A percentile compares a stretch with the other conserved stretches of the same genome.
phyloP scores from a whole-genome alignment of 1,139 yeast species.

The Saccharomyces hybrid region DNA sequence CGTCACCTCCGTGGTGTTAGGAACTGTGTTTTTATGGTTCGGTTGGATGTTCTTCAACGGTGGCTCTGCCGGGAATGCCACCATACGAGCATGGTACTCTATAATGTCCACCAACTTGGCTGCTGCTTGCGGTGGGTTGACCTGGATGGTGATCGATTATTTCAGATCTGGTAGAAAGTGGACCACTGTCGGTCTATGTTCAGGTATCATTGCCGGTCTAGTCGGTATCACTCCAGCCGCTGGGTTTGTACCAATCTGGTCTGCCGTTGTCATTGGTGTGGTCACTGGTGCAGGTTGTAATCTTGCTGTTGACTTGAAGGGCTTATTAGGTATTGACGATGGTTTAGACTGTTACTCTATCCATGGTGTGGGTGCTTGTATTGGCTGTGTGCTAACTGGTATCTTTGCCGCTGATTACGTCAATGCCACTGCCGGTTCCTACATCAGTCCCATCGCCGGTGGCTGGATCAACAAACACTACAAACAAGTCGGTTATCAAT shows the following conservation, averaged over 20 bases:
- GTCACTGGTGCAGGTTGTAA: slow-evolving; percentile 74
- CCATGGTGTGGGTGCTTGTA: slow-evolving; percentile 90
- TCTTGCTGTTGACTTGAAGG: slow-evolving; percentile 76
- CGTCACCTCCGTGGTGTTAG: slow-evolving; percentile 82
- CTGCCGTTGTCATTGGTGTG: slow-evolving; percentile 75
- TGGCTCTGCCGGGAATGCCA: slow-evolving; percentile 88
- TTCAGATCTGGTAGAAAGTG: slow-evolving; percentile 83
- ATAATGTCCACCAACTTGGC: slow-evolving; percentile 87
- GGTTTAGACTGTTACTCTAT: slow-evolving; percentile 92
- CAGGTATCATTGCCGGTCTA: slow-evolving; percentile 89
- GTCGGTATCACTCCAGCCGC: slow-evolving; percentile 98
- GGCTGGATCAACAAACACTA: slow-evolving; percentile 94
- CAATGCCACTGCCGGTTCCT: slow-evolving; percentile 64
- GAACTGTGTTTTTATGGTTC: slow-evolving; percentile 91
- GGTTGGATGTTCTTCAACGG: slow-evolving; percentile 99
- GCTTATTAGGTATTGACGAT: slow-evolving; percentile 70
- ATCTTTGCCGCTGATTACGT: slow-evolving; percentile 90
- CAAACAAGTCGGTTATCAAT: slow-evolving; percentile 84
- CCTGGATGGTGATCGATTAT: slow-evolving; percentile 90
- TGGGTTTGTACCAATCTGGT: slow-evolving; percentile 87
- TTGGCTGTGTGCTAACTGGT: slow-evolving; percentile 80
- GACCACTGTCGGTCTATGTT: slow-evolving; percentile 91
- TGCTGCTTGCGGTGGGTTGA: slow-evolving; percentile 83
- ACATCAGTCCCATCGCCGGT: slow-evolving; percentile 57
- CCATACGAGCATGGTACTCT: slow-evolving; percentile 90